phyloP scores from a whole-genome alignment of 2,329 filamentous ascomycete species.

The Trichoderma oligosporum region DNA sequence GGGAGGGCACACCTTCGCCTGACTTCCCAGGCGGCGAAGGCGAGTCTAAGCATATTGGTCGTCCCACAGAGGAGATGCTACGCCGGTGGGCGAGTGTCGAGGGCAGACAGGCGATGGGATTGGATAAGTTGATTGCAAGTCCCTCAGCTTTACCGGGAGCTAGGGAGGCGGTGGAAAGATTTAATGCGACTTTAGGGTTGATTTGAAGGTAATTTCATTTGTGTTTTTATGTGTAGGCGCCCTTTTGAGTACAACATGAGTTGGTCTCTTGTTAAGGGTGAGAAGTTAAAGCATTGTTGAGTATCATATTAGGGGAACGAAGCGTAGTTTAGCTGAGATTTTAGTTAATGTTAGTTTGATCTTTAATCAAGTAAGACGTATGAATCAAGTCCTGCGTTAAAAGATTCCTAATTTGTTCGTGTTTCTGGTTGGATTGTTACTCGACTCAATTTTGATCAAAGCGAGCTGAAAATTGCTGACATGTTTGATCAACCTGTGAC shows the following conservation, averaged over 20 bases:
- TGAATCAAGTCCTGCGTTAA: no score
- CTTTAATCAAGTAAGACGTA: no score
- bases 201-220: slow-evolving; percentile 28
- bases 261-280: not conserved
- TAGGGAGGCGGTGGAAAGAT: slow-evolving; percentile 35
- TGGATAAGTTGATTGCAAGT: slow-evolving; percentile 36
- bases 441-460: no score
- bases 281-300: no score
- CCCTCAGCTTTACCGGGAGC: slow-evolving; percentile 34
- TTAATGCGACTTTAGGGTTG: slow-evolving; percentile 43
- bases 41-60: slow-evolving; percentile 52
- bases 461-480: no score
- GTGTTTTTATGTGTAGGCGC: not conserved
- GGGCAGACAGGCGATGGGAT: slow-evolving; percentile 44
- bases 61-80: slow-evolving; percentile 42
- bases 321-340: no score
- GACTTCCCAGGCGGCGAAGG: slow-evolving; percentile 71
- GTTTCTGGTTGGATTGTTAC: no score
- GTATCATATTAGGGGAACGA: no score
- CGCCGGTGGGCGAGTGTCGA: slow-evolving; percentile 30
- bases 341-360: no score
- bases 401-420: no score
- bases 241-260: not conserved
- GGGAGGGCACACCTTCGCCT: slow-evolving; percentile 61
- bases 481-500: no score